Evolutionary conservation across 208 protist species (phyloP), one percentile per base, ranked within the genome.

Genomic region (Trypanosoma lewisi): DNA sequence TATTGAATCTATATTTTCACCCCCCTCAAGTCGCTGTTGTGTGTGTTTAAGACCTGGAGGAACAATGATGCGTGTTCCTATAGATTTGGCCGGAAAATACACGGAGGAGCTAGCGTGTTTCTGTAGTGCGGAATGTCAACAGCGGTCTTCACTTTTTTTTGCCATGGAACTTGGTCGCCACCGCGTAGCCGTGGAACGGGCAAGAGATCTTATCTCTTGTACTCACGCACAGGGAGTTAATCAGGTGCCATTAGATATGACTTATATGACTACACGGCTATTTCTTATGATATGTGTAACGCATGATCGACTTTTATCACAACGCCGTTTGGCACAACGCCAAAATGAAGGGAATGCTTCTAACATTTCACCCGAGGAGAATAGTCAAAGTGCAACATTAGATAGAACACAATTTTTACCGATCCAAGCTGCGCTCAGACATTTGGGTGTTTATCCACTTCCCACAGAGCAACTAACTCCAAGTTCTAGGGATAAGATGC

Each of bases 221-320:
- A 85, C 75, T 27, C 73, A 45, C 6, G 57, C 74, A 21, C 50
- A 57, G 2, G 79, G 63, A 30, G 45, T 79, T 28, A 68, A 84
- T 33, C 66, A 70, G 14, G 52, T 63, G n/a, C 67, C 83, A 23
- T 51, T 93, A 9, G 83, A 93, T 41, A 74, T 90, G 53, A 75
- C 74, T 9, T 66, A 70, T 17, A 75, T 93, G 71, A 77, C 82
- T 25, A 74, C 86, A 48, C 83, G 87, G 0, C 73, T 93, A 14
- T 93, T 91, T 60, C 72, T 89, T 34, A 85, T 89, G 47, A 73
- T 91, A 11, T 64, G 75, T 50, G 79, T 64, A 7, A 90, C 77
- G 28, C 80, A 93, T 51, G 72, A 77, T 14, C 71, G 76, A 19
- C 76, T 89, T 19, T 65, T 30, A 23, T 53, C 53, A 5, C 37